Evolutionary conservation across 352 stramenopile species (phyloP), one percentile per base, ranked within the genome.

Genomic region (Blastocystis sp.): DNA sequence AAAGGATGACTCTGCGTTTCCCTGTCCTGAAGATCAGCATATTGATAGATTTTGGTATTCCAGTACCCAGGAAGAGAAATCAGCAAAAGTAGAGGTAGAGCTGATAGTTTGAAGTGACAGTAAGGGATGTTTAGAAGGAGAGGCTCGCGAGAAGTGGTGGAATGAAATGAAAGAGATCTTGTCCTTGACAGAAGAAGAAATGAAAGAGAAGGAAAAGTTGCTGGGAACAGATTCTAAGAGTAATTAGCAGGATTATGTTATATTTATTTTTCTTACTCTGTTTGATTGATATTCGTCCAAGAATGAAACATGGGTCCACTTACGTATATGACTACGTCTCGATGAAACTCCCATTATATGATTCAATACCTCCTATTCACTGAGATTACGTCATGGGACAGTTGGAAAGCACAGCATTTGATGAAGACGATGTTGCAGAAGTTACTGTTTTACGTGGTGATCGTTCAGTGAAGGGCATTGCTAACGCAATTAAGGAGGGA

Each of bases 401-500:
- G 26, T 41, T 84, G 23, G 73, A 84, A 50, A 84, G 73, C 47
- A 43, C 50, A 13, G 73, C 73, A 23, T 69, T 84, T 69, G 73
- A 84, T 45, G 54, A 84, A 1, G 18, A 3, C 34, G 73, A 84
- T 47, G 18, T 41, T 5, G 53, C 43, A 20, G 73, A 84, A 20
- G 54, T 55, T 9, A 66, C 73, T 20, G 73, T 84, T 54, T 37
- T 84, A n/a, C 26, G 68, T n/a, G 73, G 73, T 13, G 73, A 84
- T 68, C 54, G 73, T 8, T 68, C 50, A 15, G 29, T 84, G 41
- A 29, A 61, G 1, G 73, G 73, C 43, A 92, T 94, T 79, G 90
- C 94, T 26, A 76, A 91, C 8, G 87, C 94, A 7, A 90, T 95
- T 9, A 93, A 92, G 45, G n/a, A 41, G 29, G 73, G 73, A 70